A percentile compares a stretch with the other conserved stretches of the same genome.
phyloP scores from a whole-genome alignment of 2,329 filamentous ascomycete species.

The Scytalidium lignicola region DNA sequence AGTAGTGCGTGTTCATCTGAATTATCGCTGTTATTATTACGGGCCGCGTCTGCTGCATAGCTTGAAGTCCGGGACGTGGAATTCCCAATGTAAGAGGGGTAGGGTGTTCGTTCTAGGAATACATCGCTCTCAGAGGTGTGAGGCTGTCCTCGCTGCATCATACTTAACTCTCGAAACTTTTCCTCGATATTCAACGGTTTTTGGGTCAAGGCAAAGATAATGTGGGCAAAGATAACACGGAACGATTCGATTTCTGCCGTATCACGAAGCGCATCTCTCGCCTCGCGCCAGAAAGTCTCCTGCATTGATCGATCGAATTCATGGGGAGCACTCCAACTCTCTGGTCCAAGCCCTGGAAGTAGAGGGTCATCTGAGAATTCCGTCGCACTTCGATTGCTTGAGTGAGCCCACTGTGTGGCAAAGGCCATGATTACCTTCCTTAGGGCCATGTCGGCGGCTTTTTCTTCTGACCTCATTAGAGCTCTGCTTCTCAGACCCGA shows the following conservation, averaged over 20 bases:
- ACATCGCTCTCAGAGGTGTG: not conserved
- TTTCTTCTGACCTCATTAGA: slow-evolving; percentile 36
- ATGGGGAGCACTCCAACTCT: not conserved
- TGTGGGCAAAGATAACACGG: slow-evolving; percentile 13
- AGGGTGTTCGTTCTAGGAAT: not conserved
- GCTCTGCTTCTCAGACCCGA: slow-evolving; percentile 34
- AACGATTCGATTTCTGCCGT: slow-evolving; percentile 12
- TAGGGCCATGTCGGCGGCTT: slow-evolving; percentile 39
- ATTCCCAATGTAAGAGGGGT: not conserved
- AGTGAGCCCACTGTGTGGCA: slow-evolving; percentile 45
- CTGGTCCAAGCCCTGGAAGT: not conserved
- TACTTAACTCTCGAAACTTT: not conserved
- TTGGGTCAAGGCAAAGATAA: slow-evolving; percentile 14
- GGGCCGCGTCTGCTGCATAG: too few relatives aligned
- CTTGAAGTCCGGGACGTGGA: not conserved
- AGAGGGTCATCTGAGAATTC: slow-evolving; percentile 1
- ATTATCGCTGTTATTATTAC: not conserved
- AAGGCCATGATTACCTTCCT: slow-evolving; percentile 47
- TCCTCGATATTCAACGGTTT: slow-evolving; percentile 9
- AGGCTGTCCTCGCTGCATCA: not conserved
- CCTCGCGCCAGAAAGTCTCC: slow-evolving; percentile 11
- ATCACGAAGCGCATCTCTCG: slow-evolving; percentile 9
- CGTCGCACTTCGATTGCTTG: slow-evolving; percentile 23
- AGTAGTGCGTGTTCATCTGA: not conserved
- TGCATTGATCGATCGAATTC: slow-evolving; percentile 8